Evolutionary conservation across 805 yeast genomes (phyloP).

Genomic region (Starmerella floricola): DNA sequence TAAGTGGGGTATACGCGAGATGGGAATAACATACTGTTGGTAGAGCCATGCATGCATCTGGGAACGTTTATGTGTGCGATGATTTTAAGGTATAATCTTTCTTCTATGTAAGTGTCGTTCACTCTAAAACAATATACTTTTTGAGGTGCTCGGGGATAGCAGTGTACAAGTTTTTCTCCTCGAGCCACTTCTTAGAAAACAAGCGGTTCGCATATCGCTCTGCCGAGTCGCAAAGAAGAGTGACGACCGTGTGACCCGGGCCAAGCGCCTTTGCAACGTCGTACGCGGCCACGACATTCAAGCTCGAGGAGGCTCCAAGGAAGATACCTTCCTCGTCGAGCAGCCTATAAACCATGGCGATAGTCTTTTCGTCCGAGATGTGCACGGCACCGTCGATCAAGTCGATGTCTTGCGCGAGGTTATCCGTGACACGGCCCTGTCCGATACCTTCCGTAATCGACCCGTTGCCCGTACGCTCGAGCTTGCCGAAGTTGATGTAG

Average conservation of each 20-base stretch:
- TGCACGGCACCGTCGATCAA: slow-evolving; percentile 68
- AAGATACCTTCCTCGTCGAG: slow-evolving; percentile 84
- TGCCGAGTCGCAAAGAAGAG: slow-evolving; percentile 82
- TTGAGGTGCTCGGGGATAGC: slow-evolving; percentile 58
- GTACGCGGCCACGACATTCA: slow-evolving; percentile 82
- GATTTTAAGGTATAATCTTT: background rate
- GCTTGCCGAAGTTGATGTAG: slow-evolving; percentile 59
- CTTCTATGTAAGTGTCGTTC: background rate
- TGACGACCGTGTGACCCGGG: slow-evolving; percentile 77
- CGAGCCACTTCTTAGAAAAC: slow-evolving; percentile 67
- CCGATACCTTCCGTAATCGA: slow-evolving; percentile 95
- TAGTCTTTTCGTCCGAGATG: slow-evolving; percentile 68
- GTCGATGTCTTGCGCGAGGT: slow-evolving; percentile 59
- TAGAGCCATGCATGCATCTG: too few species aligned
- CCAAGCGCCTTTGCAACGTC: slow-evolving; percentile 56
- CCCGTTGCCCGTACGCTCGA: slow-evolving; percentile 57
- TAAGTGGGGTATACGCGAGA: too few species aligned
- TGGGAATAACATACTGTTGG: too few species aligned
- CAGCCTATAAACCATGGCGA: slow-evolving; percentile 70
- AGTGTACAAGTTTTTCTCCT: slow-evolving; percentile 47
- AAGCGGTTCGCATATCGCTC: slow-evolving; percentile 76
- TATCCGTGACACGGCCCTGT: slow-evolving; percentile 83
- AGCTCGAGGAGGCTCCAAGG: slow-evolving; percentile 81
- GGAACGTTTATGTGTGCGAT: background rate
- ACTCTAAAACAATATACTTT: slow-evolving; percentile 46